phyloP scores from a whole-genome alignment of 2,329 filamentous ascomycete species.

The Verticillium nonalfalfae region DNA sequence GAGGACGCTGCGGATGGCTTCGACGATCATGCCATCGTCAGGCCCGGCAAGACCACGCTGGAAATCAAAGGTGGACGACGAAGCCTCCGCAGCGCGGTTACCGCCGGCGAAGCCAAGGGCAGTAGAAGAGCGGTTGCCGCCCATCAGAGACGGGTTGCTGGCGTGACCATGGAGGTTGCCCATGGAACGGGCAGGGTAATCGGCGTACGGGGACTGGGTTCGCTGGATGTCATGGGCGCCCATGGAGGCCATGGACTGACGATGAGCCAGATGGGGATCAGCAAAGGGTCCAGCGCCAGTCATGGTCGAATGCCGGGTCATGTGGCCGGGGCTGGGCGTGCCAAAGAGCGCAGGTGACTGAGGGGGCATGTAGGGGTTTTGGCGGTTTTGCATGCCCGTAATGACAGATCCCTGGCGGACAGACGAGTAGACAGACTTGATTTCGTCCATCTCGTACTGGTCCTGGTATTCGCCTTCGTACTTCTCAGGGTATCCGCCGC shows the following conservation, averaged over 20 bases:
- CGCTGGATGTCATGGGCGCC: constrained; percentile 40
- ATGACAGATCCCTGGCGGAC: constrained; percentile 83
- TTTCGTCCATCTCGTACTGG: constrained; percentile 95
- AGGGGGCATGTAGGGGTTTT: constrained; percentile 71
- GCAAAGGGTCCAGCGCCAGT: constrained; percentile 34
- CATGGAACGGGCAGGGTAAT: constrained; percentile 47
- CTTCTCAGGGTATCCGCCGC: constrained; percentile 66
- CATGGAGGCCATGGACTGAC: constrained; percentile 69
- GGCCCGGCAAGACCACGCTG: constrained; percentile 57
- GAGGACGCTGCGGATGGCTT: constrained; percentile 78
- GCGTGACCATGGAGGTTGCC: constrained; percentile 48
- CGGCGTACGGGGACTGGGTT: constrained; percentile 53
- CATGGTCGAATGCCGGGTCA: constrained; percentile 36
- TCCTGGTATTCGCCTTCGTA: constrained; percentile 60
- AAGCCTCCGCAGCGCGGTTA: constrained; percentile 37
- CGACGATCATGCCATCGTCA: constrained; percentile 73
- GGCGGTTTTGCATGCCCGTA: constrained; percentile 68
- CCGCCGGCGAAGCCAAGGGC: constrained; percentile 41
- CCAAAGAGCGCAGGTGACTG: constrained; percentile 71
- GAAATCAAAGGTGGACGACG: constrained; percentile 53
- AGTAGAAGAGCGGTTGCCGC: constrained; percentile 33
- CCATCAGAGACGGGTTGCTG: constrained; percentile 34
- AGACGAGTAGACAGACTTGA: constrained; percentile 92
- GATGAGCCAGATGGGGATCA: constrained; percentile 48
- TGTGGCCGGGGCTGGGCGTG: constrained; percentile 27